Base-by-base conservation (phyloP, 108 stramenopile species). In the Pseudonitzschia pungens region DNA sequence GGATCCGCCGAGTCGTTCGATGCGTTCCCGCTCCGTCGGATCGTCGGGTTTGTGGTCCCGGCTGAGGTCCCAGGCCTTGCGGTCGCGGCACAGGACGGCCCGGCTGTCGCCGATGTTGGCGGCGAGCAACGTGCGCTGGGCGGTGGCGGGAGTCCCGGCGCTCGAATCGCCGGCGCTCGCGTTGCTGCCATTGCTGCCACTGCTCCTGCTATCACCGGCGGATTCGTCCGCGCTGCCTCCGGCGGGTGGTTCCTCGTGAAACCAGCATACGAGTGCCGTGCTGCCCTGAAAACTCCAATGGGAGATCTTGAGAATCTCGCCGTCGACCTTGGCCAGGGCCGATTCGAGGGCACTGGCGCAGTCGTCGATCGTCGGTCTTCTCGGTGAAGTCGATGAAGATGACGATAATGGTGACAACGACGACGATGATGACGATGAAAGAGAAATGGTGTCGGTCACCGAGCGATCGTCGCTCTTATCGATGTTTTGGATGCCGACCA, bases 61-160 rank as follows among this genome's bases (percentile, higher is more conserved):
- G 14, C 86, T 88, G 55, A 97, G 76, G 28, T 83, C 87, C 56
- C 87, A 76, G 11, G 96, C 96, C n/a, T 52, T 72, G 36, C 83
- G 80, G n/a, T 79, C 50, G 18, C 84, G 74, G 52, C 89, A 70
- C 33, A 96, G 74, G 14, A 97, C 84, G 18, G 93, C 94, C 40
- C 96, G 89, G 32, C 87, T 88, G 64, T 97, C 96, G 15, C 98
- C 98, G 1, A 96, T 88, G 78, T 97, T 98, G 53, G 95, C 96
- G n/a, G 84, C 79, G 27, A 90, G 63, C 1, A 98, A 71, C 11
- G 84, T 84, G 40, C 73, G 69, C 24, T 76, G 56, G 9, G 32
- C 40, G n/a, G 31, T 16, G 11, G 60, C 5, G 15, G 59, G 11
- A 16, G 42, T 63, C n/a, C n/a, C n/a, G n/a, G n/a, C n/a, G n/a